Evolutionary conservation across 257 asterid genomes (phyloP).

Genomic region (Fraxinus anomala): DNA sequence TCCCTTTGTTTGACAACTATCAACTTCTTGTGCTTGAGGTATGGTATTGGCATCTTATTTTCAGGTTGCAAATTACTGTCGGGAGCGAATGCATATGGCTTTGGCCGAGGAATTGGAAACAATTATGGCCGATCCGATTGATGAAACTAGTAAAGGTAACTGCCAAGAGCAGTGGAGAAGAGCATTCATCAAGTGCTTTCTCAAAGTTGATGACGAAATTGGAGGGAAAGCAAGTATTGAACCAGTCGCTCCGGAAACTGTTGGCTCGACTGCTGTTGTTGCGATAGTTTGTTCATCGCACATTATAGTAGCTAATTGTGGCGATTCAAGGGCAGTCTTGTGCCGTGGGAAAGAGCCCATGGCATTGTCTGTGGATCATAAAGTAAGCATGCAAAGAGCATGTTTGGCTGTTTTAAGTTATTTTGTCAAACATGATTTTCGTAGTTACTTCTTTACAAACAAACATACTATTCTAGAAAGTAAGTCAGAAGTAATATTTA

Average conservation of each 20-base stretch:
- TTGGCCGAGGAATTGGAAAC: constrained; percentile 65
- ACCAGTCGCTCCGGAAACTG: constrained; percentile 86
- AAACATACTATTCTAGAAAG: not conserved
- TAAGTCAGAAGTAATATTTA: not conserved
- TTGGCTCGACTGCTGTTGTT: constrained; percentile 92
- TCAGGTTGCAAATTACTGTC: constrained; percentile 92
- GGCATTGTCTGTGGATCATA: constrained; percentile 82
- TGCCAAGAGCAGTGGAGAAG: constrained; percentile 73
- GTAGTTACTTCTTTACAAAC: not conserved
- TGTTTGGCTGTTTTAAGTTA: not conserved
- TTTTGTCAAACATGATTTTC: constrained; percentile 9
- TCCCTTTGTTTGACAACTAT: not conserved
- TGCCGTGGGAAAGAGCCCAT: constrained; percentile 83
- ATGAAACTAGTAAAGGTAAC: constrained; percentile 27
- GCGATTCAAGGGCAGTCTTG: constrained; percentile 97
- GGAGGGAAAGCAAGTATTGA: constrained; percentile 54
- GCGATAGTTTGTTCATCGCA: constrained; percentile 92
- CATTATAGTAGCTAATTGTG: constrained; percentile 86
- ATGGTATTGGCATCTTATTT: constrained; percentile 16
- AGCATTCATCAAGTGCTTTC: constrained; percentile 66
- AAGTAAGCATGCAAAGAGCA: constrained; percentile 43
- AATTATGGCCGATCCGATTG: constrained; percentile 34
- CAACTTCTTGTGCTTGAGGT: not conserved
- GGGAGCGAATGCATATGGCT: constrained; percentile 70
- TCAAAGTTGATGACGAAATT: constrained; percentile 83